phyloP scores from a whole-genome alignment of 331 rosid species.

The Stylosanthes scabra region DNA sequence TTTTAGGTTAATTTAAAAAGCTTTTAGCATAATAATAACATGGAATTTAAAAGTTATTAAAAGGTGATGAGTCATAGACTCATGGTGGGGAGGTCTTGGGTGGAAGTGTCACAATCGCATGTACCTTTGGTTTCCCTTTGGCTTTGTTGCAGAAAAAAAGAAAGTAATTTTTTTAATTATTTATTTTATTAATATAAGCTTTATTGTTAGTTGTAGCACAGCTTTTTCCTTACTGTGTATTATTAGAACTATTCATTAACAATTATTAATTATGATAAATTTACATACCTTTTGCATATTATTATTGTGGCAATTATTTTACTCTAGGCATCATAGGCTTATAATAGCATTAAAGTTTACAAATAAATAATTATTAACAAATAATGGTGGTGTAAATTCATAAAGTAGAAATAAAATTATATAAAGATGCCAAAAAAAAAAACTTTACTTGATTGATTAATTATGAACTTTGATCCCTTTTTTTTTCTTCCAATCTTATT shows the following conservation, averaged over 20 bases:
- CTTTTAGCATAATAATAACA: conserved; percentile 26
- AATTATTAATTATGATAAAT: conserved; percentile 9
- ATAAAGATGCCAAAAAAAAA: conserved; percentile 6
- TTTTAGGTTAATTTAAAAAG: conserved; percentile 18
- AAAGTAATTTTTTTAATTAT: conserved; percentile 29
- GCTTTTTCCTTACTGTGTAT: conserved; percentile 29
- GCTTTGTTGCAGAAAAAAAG: conserved; percentile 46
- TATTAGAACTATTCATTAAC: conserved; percentile 30
- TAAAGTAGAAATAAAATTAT: not conserved
- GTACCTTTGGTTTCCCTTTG: conserved; percentile 63
- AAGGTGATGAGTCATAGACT: conserved; percentile 56
- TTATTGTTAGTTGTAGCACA: conserved; percentile 8
- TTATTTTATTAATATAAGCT: conserved; percentile 9
- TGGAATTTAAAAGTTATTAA: conserved; percentile 51
- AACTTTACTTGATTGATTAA: conserved; percentile 8
- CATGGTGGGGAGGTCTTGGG: conserved; percentile 67
- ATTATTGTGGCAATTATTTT: conserved; percentile 15
- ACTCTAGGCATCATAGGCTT: conserved; percentile 11
- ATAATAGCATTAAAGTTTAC: not conserved
- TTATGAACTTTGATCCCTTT: not conserved
- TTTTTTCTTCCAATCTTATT: not conserved
- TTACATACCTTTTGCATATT: conserved; percentile 26
- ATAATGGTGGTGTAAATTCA: not conserved
- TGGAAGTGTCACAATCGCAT: conserved; percentile 85
- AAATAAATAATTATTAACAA: not conserved